Evolutionary conservation across 1,284 basidiomycete species (phyloP).

Genomic region (Flammula alnicola): DNA sequence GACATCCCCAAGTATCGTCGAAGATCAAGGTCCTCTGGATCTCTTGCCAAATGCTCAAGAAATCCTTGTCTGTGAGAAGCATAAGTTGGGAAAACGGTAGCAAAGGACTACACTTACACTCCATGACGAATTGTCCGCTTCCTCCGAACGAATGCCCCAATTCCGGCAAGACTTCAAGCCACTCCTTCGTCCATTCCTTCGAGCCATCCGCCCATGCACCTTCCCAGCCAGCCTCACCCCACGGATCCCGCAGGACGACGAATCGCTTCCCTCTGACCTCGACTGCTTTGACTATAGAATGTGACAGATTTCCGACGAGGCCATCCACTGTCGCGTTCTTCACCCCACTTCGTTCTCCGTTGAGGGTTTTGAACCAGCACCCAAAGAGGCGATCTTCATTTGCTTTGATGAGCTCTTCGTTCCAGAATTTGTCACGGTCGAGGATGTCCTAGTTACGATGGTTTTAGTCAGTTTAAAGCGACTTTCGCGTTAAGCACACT

Average conservation of each 20-base stretch:
- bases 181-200: conserved; percentile 55
- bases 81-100: conserved; percentile 4
- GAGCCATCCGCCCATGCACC: conserved; percentile 58
- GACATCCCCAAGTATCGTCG: conserved; percentile 31
- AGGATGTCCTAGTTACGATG: conserved; percentile 42
- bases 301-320: conserved; percentile 46
- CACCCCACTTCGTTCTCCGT: conserved; percentile 35
- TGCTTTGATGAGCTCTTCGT: conserved; percentile 46
- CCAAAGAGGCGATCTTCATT: conserved; percentile 56
- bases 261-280: conserved; percentile 52
- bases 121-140: conserved; percentile 58
- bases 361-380: conserved; percentile 43
- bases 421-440: conserved; percentile 47
- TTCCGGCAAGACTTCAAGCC: conserved; percentile 43
- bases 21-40: conserved; percentile 31
- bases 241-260: conserved; percentile 54
- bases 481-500: not conserved
- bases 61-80: conserved; percentile 45
- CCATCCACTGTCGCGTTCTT: conserved; percentile 38
- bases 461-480: not conserved
- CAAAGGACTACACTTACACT: conserved; percentile 41
- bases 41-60: conserved; percentile 26
- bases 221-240: conserved; percentile 53
- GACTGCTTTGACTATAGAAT: conserved; percentile 51
- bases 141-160: conserved; percentile 50